phyloP scores from a whole-genome alignment of 495 filamentous ascomycete species.

The Evernia prunastri region DNA sequence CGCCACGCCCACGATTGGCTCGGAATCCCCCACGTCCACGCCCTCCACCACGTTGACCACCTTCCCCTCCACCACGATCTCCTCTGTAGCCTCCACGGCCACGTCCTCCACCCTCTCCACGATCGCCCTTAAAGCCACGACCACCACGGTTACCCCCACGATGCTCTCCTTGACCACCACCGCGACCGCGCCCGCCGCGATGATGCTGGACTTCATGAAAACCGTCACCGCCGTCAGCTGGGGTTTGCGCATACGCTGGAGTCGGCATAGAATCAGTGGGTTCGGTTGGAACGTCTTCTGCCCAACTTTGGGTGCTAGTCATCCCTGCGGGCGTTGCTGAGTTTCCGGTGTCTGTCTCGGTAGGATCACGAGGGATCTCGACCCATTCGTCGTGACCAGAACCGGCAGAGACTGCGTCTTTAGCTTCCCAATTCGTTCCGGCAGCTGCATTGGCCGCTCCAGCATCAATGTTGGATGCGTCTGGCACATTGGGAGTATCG shows the following conservation, averaged over 20 bases:
- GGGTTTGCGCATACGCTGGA: slow-evolving; percentile 33
- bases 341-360: slow-evolving; percentile 65
- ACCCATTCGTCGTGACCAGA: slow-evolving; percentile 65
- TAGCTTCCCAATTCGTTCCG: slow-evolving; percentile 63
- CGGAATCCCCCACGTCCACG: slow-evolving; percentile 24
- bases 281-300: slow-evolving; percentile 53
- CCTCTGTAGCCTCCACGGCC: slow-evolving; percentile 73
- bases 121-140: slow-evolving; percentile 44
- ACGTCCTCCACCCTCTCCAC: slow-evolving; percentile 39
- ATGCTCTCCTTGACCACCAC: slow-evolving; percentile 43
- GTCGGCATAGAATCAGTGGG: slow-evolving; percentile 14
- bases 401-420: slow-evolving; percentile 20
- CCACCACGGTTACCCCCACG: slow-evolving; percentile 53
- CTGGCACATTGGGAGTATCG: slow-evolving; percentile 47
- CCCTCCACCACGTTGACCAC: slow-evolving; percentile 18
- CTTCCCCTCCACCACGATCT: slow-evolving; percentile 57
- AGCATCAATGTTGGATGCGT: slow-evolving; percentile 42
- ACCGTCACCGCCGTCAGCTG: slow-evolving; percentile 48
- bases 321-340: slow-evolving; percentile 52
- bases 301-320: slow-evolving; percentile 55
- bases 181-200: slow-evolving; percentile 42
- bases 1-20: slow-evolving; percentile 23
- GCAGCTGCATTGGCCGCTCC: slow-evolving; percentile 61
- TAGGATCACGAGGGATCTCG: slow-evolving; percentile 64
- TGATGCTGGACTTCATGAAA: slow-evolving; percentile 63